Conservation (phyloP, 1,284 basidiomycete genomes). For the Phellopilus nigrolimitatus region DNA sequence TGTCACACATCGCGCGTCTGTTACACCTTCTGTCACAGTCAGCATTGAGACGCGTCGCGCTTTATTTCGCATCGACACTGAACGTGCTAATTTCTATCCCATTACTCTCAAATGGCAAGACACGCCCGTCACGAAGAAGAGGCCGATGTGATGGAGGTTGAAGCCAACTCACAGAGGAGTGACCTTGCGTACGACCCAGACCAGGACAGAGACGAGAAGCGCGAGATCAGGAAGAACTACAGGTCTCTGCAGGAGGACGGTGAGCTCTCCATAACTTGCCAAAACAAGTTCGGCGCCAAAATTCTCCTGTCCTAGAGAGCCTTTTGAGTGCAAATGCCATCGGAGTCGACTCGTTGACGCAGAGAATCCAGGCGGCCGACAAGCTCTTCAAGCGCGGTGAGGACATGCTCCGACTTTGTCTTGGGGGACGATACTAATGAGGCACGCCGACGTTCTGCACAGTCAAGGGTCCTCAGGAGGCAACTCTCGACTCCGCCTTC, state of each 20-base stretch:
- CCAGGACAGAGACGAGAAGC: slow-evolving; percentile 71
- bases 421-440: background rate
- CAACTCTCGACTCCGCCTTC: slow-evolving; percentile 73
- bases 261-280: background rate
- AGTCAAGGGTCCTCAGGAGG: slow-evolving; percentile 79
- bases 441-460: background rate
- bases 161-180: slow-evolving; percentile 12
- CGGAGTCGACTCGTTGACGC: slow-evolving; percentile 49
- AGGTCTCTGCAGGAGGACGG: slow-evolving; percentile 58
- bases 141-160: background rate
- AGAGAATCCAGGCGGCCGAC: slow-evolving; percentile 53
- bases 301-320: slow-evolving; percentile 17
- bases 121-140: slow-evolving; percentile 1
- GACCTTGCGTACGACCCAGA: slow-evolving; percentile 67
- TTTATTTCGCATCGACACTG: too few relatives aligned
- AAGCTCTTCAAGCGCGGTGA: slow-evolving; percentile 57
- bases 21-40: too few relatives aligned
- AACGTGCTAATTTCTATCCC: too few relatives aligned
- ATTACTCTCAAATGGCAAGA: background rate
- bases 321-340: slow-evolving; percentile 48
- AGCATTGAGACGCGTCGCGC: too few relatives aligned
- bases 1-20: too few relatives aligned
- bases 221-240: slow-evolving; percentile 64
- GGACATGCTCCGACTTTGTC: slow-evolving; percentile 14
- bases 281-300: slow-evolving; percentile 13